phyloP scores from a whole-genome alignment of 805 yeast species.

The Ogataea methylovora region DNA sequence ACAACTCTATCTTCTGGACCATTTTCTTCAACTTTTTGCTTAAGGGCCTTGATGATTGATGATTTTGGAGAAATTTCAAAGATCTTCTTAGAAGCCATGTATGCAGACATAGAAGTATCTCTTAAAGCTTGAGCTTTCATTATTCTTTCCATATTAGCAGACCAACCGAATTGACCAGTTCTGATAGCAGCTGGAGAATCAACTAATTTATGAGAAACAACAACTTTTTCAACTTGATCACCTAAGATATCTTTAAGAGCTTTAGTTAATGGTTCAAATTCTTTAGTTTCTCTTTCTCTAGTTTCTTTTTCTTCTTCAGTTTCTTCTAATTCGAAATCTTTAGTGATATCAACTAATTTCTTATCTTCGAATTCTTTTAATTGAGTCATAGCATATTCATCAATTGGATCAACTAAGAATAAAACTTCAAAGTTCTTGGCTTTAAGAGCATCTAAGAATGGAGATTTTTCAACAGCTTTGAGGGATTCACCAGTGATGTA shows the following conservation, averaged over 20 bases:
- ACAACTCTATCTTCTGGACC: constrained; percentile 99
- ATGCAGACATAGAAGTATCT: constrained; percentile 97
- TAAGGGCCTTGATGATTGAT: constrained; percentile 90
- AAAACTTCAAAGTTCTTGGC: constrained; percentile 98
- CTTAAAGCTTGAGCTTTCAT: constrained; percentile 99
- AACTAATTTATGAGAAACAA: constrained; percentile 93
- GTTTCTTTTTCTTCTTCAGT: constrained; percentile 94
- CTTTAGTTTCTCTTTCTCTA: constrained; percentile 90
- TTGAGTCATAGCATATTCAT: constrained; percentile 99
- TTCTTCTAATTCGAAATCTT: constrained; percentile 98
- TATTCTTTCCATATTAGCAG: constrained; percentile 99
- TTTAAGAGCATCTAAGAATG: constrained; percentile 97
- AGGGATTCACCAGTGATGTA: constrained; percentile 98
- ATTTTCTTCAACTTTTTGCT: constrained; percentile 91
- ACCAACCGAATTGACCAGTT: constrained; percentile 99
- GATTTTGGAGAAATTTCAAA: constrained; percentile 98
- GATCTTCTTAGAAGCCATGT: constrained; percentile 99
- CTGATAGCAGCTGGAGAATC: constrained; percentile 99
- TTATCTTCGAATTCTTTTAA: constrained; percentile 99
- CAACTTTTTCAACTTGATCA: constrained; percentile 98
- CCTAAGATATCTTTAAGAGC: constrained; percentile 96
- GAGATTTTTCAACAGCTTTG: constrained; percentile 97
- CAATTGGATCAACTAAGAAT: constrained; percentile 98
- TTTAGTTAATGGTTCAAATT: constrained; percentile 88
- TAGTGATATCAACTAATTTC: constrained; percentile 97